Conservation (phyloP, 1,284 basidiomycete species). For the Clitocybe nebularis region DNA sequence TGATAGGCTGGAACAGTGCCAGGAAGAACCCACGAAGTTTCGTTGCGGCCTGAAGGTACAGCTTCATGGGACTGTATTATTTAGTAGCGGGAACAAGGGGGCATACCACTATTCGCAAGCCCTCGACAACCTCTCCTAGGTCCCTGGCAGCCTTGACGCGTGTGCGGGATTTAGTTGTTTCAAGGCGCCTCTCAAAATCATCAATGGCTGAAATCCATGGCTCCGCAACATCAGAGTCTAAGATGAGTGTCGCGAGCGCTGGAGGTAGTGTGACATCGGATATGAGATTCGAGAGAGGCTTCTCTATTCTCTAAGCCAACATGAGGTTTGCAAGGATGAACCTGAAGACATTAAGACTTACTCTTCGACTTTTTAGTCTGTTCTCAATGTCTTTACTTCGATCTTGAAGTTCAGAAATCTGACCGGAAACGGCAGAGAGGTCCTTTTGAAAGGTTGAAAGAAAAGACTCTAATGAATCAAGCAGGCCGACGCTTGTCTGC, state of each 20-base stretch:
- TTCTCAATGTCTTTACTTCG: conserved; percentile 88
- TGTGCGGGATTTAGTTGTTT: conserved; percentile 62
- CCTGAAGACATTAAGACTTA: conserved; percentile 32
- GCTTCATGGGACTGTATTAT: background rate
- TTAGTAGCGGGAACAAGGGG: conserved; percentile 21
- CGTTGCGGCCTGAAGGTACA: conserved; percentile 64
- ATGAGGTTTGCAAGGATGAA: conserved; percentile 5
- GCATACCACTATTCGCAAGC: conserved; percentile 76
- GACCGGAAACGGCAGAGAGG: conserved; percentile 88
- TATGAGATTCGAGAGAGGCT: conserved; percentile 78
- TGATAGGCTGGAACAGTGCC: conserved; percentile 78
- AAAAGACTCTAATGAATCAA: conserved; percentile 86
- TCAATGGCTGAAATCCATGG: conserved; percentile 79
- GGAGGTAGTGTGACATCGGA: conserved; percentile 84
- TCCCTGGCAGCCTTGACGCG: conserved; percentile 85
- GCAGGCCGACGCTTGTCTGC: conserved; percentile 71
- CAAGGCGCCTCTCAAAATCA: conserved; percentile 77
- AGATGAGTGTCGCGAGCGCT: conserved; percentile 69
- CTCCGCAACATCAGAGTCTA: conserved; percentile 82
- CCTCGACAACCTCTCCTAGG: conserved; percentile 79
- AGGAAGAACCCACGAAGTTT: conserved; percentile 90
- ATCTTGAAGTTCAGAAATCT: conserved; percentile 91
- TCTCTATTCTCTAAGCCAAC: conserved; percentile 73
- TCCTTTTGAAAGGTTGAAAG: conserved; percentile 95
- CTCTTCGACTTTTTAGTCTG: conserved; percentile 78